Conservation (phyloP, 2,329 filamentous ascomycete genomes). For the Lachnellula occidentalis region DNA sequence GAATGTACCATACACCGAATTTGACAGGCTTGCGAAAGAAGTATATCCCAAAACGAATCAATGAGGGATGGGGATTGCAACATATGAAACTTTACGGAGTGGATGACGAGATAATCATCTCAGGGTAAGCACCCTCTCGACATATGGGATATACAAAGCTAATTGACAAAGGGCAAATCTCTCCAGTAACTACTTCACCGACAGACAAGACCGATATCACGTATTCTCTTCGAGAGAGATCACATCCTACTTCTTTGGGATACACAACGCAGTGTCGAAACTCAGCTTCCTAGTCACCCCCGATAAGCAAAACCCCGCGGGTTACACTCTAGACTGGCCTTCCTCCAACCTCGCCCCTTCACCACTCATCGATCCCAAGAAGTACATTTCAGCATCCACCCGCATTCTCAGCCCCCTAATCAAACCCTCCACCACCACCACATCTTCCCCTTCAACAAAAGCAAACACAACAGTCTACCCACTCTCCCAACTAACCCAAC, state of each 20-base stretch:
- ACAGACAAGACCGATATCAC: slow-evolving; percentile 92
- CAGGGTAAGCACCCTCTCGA: slow-evolving; percentile 53
- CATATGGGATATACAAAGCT: slow-evolving; percentile 4
- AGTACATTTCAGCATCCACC: slow-evolving; percentile 66
- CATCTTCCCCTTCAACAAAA: neutral
- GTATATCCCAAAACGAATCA: slow-evolving; percentile 80
- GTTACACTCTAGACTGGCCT: slow-evolving; percentile 69
- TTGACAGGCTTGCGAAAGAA: slow-evolving; percentile 81
- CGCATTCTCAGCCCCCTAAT: slow-evolving; percentile 62
- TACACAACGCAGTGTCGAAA: slow-evolving; percentile 72
- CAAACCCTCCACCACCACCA: slow-evolving; percentile 28
- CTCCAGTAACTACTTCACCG: slow-evolving; percentile 91
- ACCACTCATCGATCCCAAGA: slow-evolving; percentile 63
- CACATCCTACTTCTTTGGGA: slow-evolving; percentile 72
- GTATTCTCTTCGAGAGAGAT: slow-evolving; percentile 75
- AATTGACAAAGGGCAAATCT: slow-evolving; percentile 63
- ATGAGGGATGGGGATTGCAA: slow-evolving; percentile 96
- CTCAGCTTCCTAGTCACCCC: slow-evolving; percentile 79
- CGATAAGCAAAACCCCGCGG: slow-evolving; percentile 43
- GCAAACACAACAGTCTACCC: slow-evolving; percentile 74
- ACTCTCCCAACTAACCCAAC: slow-evolving; percentile 79
- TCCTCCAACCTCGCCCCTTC: slow-evolving; percentile 65
- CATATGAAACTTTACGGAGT: slow-evolving; percentile 99
- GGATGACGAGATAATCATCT: slow-evolving; percentile 92
- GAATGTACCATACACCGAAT: slow-evolving; percentile 98